Evolutionary conservation across 768 basidiomycete species (phyloP), one percentile per base, ranked within the genome.

Genomic region (Lactarius hatsudake): DNA sequence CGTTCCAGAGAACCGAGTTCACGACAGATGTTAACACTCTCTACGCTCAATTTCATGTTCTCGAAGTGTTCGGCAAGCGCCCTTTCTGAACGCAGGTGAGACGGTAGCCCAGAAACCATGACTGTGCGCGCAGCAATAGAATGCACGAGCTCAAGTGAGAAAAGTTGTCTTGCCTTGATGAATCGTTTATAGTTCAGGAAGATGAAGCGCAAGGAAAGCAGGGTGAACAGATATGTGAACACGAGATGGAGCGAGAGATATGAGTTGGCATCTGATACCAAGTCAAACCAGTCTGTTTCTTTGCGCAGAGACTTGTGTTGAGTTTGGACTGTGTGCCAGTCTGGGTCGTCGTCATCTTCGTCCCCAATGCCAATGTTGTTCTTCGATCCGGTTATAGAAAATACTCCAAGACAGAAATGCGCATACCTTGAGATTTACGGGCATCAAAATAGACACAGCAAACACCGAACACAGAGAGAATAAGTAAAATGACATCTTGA

Each of bases 41-140:
- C 96, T 1, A 99, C 96, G 38, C 82, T 84, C 69, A 96, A 79
- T 9, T 84, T 84, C 86, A 98, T 87, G 71, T 87, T 85, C 76
- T 98, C 96, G 74, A 97, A 98, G 76, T 97, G 97, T 69, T 94
- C 93, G 0, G 94, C 93, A 20, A 98, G 81, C 0, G 91, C 83
- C 12, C 89, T 86, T 74, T 98, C 96, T 10, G 89, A 87, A 71
- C 88, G 88, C 2, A 98, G 82, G 69, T 96, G 90, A n/a, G 79
- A 78, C 0, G 97, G 97, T 3, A 98, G 82, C 59, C 86, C 84
- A 20, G 91, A 89, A 48, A 97, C 86, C 78, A 98, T 84, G 34
- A 98, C 91, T 0, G 97, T 98, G 28, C 96, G 88, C 1, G 95
- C 94, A 0, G 96, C 89, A 54, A 98, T 92, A 13, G 94, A 96